Evolutionary conservation across 2,329 filamentous ascomycete species (phyloP).

Genomic region (Cladosporium velox): DNA sequence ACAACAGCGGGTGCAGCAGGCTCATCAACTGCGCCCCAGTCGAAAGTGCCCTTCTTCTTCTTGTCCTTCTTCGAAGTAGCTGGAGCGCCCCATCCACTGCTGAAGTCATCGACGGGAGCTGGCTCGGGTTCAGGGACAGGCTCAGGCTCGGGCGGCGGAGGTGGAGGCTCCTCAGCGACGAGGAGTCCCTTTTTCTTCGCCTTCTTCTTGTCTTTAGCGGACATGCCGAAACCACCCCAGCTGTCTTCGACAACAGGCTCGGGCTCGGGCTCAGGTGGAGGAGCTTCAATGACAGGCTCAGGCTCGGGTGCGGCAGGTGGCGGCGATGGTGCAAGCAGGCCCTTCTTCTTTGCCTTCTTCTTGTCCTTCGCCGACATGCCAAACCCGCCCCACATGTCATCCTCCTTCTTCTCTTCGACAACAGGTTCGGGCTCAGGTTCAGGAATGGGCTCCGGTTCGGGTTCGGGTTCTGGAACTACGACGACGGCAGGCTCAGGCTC

Average conservation of each 20-base stretch:
- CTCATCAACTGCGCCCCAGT: conserved; percentile 35
- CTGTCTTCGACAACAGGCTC: conserved; percentile 42
- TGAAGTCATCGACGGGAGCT: conserved; percentile 47
- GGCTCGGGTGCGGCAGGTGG: conserved; percentile 22
- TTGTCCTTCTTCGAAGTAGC: conserved; percentile 58
- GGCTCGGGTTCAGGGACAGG: conserved; percentile 31
- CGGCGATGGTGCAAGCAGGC: conserved; percentile 38
- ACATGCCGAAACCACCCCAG: conserved; percentile 36
- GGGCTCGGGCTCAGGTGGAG: conserved; percentile 27
- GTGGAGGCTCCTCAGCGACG: conserved; percentile 25
- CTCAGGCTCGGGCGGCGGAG: conserved; percentile 28
- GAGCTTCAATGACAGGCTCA: conserved; percentile 29
- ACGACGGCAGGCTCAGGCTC: conserved; percentile 39
- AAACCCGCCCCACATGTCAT: conserved; percentile 35
- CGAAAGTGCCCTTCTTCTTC: conserved; percentile 38
- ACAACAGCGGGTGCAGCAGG: conserved; percentile 22
- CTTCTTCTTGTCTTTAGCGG: conserved; percentile 49
- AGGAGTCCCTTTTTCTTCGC: conserved; percentile 35
- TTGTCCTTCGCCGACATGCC: conserved; percentile 40
- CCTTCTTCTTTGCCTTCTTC: conserved; percentile 43
- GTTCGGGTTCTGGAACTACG: conserved; percentile 33
- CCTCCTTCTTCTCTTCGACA: conserved; percentile 40
- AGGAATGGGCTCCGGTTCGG: conserved; percentile 40
- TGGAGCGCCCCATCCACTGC: conserved; percentile 52
- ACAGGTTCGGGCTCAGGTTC: conserved; percentile 45